These are phyloP conservation scores for Acephala macrosclerotiorum DNA, from an alignment of 2,329 filamentous ascomycete species.

Conservation along the genomic window DNA sequence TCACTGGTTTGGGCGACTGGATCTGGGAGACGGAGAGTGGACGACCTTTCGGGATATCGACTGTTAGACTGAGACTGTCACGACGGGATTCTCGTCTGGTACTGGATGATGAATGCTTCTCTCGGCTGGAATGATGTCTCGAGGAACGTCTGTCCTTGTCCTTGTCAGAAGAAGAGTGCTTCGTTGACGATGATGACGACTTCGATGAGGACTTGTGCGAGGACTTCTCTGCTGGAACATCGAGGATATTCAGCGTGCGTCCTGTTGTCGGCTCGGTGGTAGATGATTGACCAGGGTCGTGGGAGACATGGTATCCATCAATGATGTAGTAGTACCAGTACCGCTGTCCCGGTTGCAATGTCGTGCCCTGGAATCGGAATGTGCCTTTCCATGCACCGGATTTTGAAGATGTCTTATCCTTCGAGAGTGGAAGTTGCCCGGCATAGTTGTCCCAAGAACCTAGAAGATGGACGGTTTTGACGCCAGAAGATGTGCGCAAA, in stretches of 20 bases:
- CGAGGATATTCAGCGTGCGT: slow-evolving; percentile 96
- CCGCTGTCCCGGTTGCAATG: slow-evolving; percentile 85
- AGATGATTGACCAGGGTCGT: slow-evolving; percentile 90
- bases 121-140: slow-evolving; percentile 48
- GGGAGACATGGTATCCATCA: slow-evolving; percentile 96
- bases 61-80: slow-evolving; percentile 54
- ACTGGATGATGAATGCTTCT: slow-evolving; percentile 54
- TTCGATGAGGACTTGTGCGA: slow-evolving; percentile 52
- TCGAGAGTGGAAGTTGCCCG: slow-evolving; percentile 92
- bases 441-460: slow-evolving; percentile 98
- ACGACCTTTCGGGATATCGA: slow-evolving; percentile 86
- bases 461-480: slow-evolving; percentile 97
- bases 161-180: slow-evolving; percentile 47
- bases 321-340: slow-evolving; percentile 99
- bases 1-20: slow-evolving; percentile 86
- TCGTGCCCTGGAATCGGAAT: slow-evolving; percentile 91
- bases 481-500: slow-evolving; percentile 92
- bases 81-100: slow-evolving; percentile 48
- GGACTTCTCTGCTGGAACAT: slow-evolving; percentile 72
- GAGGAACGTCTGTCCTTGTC: slow-evolving; percentile 52
- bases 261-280: slow-evolving; percentile 96
- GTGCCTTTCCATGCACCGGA: slow-evolving; percentile 93
- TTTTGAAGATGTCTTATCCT: slow-evolving; percentile 84
- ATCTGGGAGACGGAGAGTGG: slow-evolving; percentile 89
- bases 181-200: slow-evolving; percentile 41